Base-by-base conservation (phyloP, 2,329 filamentous ascomycete genomes). In the Gnomoniopsis smithogilvyi region DNA sequence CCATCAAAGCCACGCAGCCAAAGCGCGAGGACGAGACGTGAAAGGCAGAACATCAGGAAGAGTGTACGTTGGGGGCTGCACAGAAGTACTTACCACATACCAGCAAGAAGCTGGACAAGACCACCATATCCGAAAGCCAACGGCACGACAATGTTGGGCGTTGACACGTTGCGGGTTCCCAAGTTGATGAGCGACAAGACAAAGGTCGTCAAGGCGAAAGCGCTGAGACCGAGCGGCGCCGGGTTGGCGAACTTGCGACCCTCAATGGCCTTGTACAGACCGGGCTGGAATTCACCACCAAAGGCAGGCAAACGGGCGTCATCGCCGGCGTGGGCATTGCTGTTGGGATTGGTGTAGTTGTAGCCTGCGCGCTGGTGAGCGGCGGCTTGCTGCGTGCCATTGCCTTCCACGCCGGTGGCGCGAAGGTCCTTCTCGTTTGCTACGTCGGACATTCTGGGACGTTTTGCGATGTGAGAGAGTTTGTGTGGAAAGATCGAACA, bases 121-220 rank as follows among this genome's bases (percentile, higher is more conserved):
- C 90, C 90, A 67, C 90, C 90, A 70, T 93, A 93, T 24, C 82
- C 90, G 66, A 88, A 88, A 6, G 89, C 89, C 17, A 88, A 75
- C 14, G 84, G 83, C 11, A 92, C 79, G 48, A 88, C 85, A 57
- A 94, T 82, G 69, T 86, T 89, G 50, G 89, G 86, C 2, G 70
- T 72, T 1, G 73, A 73, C 57, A 92, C 77, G 59, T 79, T 80
- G 14, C 86, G 82, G 2, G 86, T 77, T 55, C 83, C 78, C 73
- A 91, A 79, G 77, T 94, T 94, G 75, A 94, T 80, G 67, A 82
- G 78, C 33, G 88, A 90, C 51, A 94, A 82, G 41, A 94, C 84
- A 72, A 94, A 94, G 14, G 90, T 94, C 56, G 90, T 94, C 69
- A 94, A 79, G 63, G 90, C 91, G 78, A 94, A 94, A 70, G 88